Base-by-base conservation (phyloP, 1,284 basidiomycete genomes). In the Phaffia rhodozyma region DNA sequence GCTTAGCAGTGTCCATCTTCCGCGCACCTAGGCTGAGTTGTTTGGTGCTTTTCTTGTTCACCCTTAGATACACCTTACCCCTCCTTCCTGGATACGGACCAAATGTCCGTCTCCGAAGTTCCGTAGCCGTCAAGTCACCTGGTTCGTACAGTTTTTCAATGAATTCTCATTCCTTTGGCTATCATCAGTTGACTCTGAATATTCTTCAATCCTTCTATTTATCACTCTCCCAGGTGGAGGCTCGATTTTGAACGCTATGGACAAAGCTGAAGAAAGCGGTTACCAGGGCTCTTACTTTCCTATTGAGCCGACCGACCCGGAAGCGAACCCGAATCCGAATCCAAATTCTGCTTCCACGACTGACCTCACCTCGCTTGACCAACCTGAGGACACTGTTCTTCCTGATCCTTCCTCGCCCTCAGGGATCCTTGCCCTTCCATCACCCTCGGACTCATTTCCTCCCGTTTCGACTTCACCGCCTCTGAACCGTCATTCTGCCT, bases 11-110 rank as follows among this genome's bases (percentile, higher is more conserved):
- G 20, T 25, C 11, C n/a, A 18, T n/a, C 11, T 20, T 27, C 58
- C 29, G 25, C 29, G 13, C n/a, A 38, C 55, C 48, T 49, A 30
- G 23, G 27, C 52, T 49, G n/a, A 52, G 57, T 53, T 59, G 18
- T 69, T 55, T 58, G n/a, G 16, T 29, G 53, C 52, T 48, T 60
- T 29, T 60, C 58, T 34, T 61, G 50, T 55, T 58, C 32, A 27
- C 47, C 55, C 5, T 7, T 67, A 88, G 89, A 76, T 97, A 97
- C 71, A 88, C 91, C 72, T 81, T 94, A 1, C 92, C 92, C 0
- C 79, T 97, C 0, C 80, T 97, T 5, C 90, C 92, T 4, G 92
- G 92, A 0, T 97, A 97, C 71, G 88, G 88, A 0, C 86, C 86
- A 1, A 83, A 84, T 48, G 85, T 87, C 6, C 89, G 89, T 66